Evolutionary conservation across 805 yeast genomes (phyloP).

Genomic region (Candida endomychidarum): DNA sequence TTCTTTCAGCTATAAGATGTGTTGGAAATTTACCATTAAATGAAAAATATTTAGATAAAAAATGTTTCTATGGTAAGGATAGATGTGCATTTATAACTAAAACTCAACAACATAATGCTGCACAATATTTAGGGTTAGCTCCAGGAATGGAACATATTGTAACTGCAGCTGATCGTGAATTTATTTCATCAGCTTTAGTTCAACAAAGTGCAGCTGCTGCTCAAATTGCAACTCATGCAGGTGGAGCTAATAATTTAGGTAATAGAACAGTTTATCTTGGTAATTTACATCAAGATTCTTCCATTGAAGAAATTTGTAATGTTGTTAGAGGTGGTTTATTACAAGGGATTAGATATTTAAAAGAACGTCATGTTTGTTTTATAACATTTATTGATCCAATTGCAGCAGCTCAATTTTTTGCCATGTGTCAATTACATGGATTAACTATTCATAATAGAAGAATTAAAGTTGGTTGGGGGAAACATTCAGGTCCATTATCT

Average conservation of each 20-base stretch:
- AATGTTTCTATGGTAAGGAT: slow-evolving; percentile 90
- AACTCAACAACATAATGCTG: slow-evolving; percentile 96
- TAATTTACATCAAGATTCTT: slow-evolving; percentile 81
- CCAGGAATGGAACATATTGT: slow-evolving; percentile 84
- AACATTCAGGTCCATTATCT: slow-evolving; percentile 89
- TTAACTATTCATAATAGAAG: slow-evolving; percentile 80
- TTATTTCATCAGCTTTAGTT: slow-evolving; percentile 71
- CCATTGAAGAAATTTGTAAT: slow-evolving; percentile 91
- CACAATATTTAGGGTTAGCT: slow-evolving; percentile 87
- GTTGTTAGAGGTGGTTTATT: slow-evolving; percentile 93
- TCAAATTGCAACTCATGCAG: slow-evolving; percentile 93
- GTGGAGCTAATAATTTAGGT: slow-evolving; percentile 89
- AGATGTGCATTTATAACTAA: slow-evolving; percentile 92
- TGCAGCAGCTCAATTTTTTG: slow-evolving; percentile 96
- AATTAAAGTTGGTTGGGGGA: slow-evolving; percentile 96
- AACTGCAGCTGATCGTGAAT: slow-evolving; percentile 64
- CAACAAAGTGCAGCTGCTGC: slow-evolving; percentile 97
- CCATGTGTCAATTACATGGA: slow-evolving; percentile 89
- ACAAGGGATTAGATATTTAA: slow-evolving; percentile 75
- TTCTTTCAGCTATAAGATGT: slow-evolving; percentile 80
- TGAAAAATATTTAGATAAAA: slow-evolving; percentile 70
- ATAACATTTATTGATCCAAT: slow-evolving; percentile 95
- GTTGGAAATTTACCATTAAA: slow-evolving; percentile 70
- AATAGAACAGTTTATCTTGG: slow-evolving; percentile 93
- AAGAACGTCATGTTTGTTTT: slow-evolving; percentile 89